Conservation (phyloP, 1,284 basidiomycete genomes). For the Ganoderma meredithae region DNA sequence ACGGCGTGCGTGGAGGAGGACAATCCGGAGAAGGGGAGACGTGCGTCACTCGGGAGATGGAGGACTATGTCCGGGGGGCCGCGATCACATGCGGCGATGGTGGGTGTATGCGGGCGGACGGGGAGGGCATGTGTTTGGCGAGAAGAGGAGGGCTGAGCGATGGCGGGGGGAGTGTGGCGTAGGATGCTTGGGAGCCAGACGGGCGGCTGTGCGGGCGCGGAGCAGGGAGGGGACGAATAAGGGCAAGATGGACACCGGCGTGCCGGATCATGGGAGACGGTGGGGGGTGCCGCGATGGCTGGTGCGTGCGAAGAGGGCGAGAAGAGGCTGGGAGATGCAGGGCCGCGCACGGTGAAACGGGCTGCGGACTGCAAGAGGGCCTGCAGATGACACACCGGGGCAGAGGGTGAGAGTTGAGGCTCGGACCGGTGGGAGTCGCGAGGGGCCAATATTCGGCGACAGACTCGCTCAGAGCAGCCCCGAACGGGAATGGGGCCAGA, state of each 20-base stretch:
- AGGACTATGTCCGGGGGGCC: conserved; percentile 6
- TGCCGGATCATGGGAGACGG: conserved; percentile 7
- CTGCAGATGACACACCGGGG: conserved; percentile 10
- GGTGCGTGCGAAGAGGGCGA: conserved; percentile 2
- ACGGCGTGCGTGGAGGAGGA: neutral
- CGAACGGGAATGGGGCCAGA: neutral
- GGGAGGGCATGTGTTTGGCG: neutral
- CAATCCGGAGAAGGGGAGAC: neutral
- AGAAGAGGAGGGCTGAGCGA: neutral
- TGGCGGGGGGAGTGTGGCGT: conserved; percentile 1
- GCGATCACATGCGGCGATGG: neutral
- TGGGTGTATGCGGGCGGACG: neutral
- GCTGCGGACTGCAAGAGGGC: conserved; percentile 8
- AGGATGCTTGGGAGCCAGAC: neutral
- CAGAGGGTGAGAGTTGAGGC: conserved; percentile 17
- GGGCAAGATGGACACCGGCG: neutral
- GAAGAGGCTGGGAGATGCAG: conserved; percentile 1
- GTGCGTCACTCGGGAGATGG: conserved; percentile 6
- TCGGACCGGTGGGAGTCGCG: conserved; percentile 11
- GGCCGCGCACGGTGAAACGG: conserved; percentile 2
- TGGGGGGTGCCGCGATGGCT: neutral
- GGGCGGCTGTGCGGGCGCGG: conserved; percentile 2
- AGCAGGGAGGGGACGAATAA: neutral
- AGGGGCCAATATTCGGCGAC: neutral
- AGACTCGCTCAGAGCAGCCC: neutral